Conservation (phyloP, 768 basidiomycete species). For the Leucosporidium scottii region DNA sequence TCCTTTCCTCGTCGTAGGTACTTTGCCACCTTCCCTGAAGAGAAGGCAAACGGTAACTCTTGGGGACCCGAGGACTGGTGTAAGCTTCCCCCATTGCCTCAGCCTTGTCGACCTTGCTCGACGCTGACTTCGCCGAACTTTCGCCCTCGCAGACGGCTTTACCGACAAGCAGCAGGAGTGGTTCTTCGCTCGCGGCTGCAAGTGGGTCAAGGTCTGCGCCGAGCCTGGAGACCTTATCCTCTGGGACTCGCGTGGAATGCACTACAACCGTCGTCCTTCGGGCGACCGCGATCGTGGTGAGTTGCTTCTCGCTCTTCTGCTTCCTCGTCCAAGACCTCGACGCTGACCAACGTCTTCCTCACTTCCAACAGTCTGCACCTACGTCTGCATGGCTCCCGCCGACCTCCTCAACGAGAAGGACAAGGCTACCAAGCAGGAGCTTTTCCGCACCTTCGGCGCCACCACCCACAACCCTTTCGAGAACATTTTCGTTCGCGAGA, state of each 20-base stretch:
- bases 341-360: too few species aligned
- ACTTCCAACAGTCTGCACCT: background rate
- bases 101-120: background rate
- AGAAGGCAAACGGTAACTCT: background rate
- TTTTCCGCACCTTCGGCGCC: background rate
- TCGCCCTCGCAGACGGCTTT: background rate
- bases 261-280: slow-evolving; percentile 1
- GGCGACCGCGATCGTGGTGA: background rate
- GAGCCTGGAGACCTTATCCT: slow-evolving; percentile 42
- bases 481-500: background rate
- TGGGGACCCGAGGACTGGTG: background rate
- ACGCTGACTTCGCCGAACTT: background rate
- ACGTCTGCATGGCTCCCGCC: background rate
- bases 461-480: slow-evolving; percentile 2
- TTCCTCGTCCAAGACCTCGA: too few species aligned
- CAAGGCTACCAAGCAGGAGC: slow-evolving; percentile 1
- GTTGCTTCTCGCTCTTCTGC: too few species aligned
- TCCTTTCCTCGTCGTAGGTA: slow-evolving; percentile 5
- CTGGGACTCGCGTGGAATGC: slow-evolving; percentile 32
- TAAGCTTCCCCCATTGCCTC: background rate
- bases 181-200: slow-evolving; percentile 44
- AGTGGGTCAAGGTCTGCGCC: slow-evolving; percentile 38
- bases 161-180: slow-evolving; percentile 36
- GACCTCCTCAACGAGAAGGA: background rate
- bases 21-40: slow-evolving; percentile 3